Percentiles rank a stretch among this genome's conserved stretches.
These are phyloP conservation scores for Arachnopeziza araneosa DNA, from an alignment of 2,329 filamentous ascomycete genomes.

Conservation along the genomic window DNA sequence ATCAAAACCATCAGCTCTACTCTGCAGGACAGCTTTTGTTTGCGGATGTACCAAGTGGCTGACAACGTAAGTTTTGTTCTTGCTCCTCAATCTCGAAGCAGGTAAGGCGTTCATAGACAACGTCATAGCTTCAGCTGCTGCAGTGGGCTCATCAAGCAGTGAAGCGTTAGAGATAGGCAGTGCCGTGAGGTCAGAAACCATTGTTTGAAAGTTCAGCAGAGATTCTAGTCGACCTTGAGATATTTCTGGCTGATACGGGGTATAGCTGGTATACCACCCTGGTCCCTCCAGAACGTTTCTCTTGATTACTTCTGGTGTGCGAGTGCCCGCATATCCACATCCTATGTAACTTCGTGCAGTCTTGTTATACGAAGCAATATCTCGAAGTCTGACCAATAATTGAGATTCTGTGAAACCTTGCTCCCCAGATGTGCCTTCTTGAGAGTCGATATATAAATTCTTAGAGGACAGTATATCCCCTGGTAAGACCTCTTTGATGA, in stretches of 20 bases:
- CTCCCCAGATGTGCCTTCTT: slow-evolving; percentile 29
- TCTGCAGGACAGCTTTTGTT: slow-evolving; percentile 76
- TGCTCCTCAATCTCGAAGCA: slow-evolving; percentile 62
- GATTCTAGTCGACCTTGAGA: slow-evolving; percentile 92
- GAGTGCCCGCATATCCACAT: slow-evolving; percentile 81
- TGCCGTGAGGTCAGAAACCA: slow-evolving; percentile 82
- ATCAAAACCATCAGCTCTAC: slow-evolving; percentile 85
- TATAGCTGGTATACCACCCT: slow-evolving; percentile 97
- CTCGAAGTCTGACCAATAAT: slow-evolving; percentile 46
- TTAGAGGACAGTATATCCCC: slow-evolving; percentile 67
- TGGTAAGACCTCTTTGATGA: slow-evolving; percentile 80
- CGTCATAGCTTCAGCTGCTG: slow-evolving; percentile 93
- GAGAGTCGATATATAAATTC: slow-evolving; percentile 50
- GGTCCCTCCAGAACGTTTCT: slow-evolving; percentile 89
- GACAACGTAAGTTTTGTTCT: slow-evolving; percentile 77
- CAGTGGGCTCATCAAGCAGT: slow-evolving; percentile 84
- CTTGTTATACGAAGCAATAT: slow-evolving; percentile 53
- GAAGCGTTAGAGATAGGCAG: slow-evolving; percentile 88
- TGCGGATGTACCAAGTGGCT: slow-evolving; percentile 79
- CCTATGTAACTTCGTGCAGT: slow-evolving; percentile 70
- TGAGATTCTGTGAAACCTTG: slow-evolving; percentile 48
- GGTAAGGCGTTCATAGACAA: slow-evolving; percentile 76
- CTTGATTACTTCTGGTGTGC: slow-evolving; percentile 84
- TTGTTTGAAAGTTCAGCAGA: slow-evolving; percentile 90
- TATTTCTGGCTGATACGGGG: slow-evolving; percentile 95